phyloP scores from a whole-genome alignment of 306 rosid genomes.

The Vicia sativa region DNA sequence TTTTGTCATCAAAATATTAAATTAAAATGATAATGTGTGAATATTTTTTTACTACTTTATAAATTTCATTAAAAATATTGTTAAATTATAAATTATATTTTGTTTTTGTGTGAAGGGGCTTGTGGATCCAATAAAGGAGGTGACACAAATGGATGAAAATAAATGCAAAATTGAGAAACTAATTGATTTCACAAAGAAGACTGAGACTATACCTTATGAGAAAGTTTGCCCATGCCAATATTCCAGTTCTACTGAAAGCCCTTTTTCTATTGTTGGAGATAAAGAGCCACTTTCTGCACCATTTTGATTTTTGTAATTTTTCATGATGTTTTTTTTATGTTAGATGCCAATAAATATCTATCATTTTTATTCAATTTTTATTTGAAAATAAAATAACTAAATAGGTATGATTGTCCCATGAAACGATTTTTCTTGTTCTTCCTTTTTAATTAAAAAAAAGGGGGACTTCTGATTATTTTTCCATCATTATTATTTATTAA shows the following conservation, averaged over 20 bases:
- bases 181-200: constrained; percentile 36
- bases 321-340: neutral
- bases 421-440: neutral
- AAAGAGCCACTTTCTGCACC: constrained; percentile 83
- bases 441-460: neutral
- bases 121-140: constrained; percentile 43
- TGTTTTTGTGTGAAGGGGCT: constrained; percentile 41
- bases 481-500: neutral
- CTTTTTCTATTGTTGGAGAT: constrained; percentile 17
- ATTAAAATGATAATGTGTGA: neutral
- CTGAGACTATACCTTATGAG: constrained; percentile 13
- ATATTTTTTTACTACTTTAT: neutral
- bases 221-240: constrained; percentile 58
- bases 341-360: neutral
- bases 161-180: constrained; percentile 25
- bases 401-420: neutral
- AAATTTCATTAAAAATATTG: neutral
- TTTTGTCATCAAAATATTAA: neutral
- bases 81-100: neutral
- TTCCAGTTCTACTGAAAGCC: constrained; percentile 29
- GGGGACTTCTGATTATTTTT: neutral
- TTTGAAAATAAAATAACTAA: neutral
- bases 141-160: constrained; percentile 25
- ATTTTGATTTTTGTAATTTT: constrained; percentile 51
- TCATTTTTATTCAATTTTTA: neutral